Conservation (phyloP, 2,329 filamentous ascomycete species). For the Scedosporium apiospermum region DNA sequence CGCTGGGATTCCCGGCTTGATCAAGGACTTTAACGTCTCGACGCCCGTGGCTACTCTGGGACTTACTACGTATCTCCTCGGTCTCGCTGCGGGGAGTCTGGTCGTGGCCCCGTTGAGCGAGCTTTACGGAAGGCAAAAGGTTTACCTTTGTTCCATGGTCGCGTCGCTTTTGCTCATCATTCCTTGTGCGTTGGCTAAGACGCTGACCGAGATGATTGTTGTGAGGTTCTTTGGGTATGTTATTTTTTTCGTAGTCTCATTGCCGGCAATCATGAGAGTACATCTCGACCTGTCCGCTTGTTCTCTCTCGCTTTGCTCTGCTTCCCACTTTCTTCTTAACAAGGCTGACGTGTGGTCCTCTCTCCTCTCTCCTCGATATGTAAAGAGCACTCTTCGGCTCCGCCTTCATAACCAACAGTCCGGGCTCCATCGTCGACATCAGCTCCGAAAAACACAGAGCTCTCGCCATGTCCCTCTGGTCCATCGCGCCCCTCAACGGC, state of each 20-base stretch:
- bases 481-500: constrained; percentile 76
- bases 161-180: constrained; percentile 61
- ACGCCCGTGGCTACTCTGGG: constrained; percentile 61
- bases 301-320: neutral
- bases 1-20: constrained; percentile 59
- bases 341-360: neutral
- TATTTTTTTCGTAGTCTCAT: constrained; percentile 8
- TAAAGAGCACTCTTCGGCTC: constrained; percentile 57
- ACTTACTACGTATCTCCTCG: constrained; percentile 69
- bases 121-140: constrained; percentile 56
- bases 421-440: constrained; percentile 76
- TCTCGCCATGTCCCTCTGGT: constrained; percentile 75
- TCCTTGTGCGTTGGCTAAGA: constrained; percentile 60
- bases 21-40: constrained; percentile 51
- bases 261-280: no score
- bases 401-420: constrained; percentile 74
- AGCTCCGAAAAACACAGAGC: constrained; percentile 72
- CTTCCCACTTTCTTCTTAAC: neutral
- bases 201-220: constrained; percentile 58
- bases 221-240: constrained; percentile 61
- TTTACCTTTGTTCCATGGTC: constrained; percentile 58
- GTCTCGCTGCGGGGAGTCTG: constrained; percentile 62
- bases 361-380: neutral
- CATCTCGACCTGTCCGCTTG: neutral
- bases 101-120: constrained; percentile 67